Conservation (phyloP, 2,329 filamentous ascomycete species). For the Chlorencoelia australis region DNA sequence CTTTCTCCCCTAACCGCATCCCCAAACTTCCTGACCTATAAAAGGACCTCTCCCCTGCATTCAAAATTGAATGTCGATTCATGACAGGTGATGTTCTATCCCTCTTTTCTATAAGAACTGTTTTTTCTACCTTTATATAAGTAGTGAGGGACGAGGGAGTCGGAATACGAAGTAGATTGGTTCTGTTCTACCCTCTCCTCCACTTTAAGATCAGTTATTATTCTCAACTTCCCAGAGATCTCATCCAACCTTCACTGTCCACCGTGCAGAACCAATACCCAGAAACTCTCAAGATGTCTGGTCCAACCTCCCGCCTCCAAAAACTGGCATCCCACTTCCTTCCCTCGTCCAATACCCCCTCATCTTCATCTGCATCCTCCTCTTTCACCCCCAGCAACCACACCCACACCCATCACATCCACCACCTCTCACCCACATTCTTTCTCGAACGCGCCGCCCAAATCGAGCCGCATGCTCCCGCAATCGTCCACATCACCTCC, state of each 20-base stretch:
- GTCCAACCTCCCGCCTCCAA: constrained; percentile 48
- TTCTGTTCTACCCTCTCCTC: not conserved
- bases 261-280: not conserved
- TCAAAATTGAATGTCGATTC: no score
- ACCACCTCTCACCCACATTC: constrained; percentile 75
- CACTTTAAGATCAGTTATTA: not conserved
- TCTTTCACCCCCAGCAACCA: constrained; percentile 7
- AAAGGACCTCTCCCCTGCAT: no score
- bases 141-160: not conserved
- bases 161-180: not conserved
- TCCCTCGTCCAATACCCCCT: constrained; percentile 25
- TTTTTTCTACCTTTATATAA: no score
- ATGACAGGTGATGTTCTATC: no score
- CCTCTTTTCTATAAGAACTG: no score
- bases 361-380: constrained; percentile 22
- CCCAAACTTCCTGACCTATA: no score
- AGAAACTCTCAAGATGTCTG: constrained; percentile 56
- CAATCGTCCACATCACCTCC: constrained; percentile 76
- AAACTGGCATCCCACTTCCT: constrained; percentile 47
- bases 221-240: not conserved
- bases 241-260: not conserved
- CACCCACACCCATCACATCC: constrained; percentile 38
- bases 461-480: constrained; percentile 78
- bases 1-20: no score
- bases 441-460: constrained; percentile 78